phyloP scores from a whole-genome alignment of 208 protist species.

The Trypanosoma melophagium region DNA sequence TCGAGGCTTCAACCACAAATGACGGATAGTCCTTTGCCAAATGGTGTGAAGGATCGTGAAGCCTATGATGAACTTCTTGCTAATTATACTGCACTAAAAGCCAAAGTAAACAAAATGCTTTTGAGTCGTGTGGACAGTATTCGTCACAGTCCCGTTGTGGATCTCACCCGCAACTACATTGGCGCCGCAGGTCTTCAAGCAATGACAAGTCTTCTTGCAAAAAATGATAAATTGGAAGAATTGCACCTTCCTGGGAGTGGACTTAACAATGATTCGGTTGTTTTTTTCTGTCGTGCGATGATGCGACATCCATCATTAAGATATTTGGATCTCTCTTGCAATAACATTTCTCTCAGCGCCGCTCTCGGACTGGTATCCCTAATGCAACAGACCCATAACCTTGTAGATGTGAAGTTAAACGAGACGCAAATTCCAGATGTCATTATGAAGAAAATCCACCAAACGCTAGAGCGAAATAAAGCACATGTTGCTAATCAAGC shows the following conservation, averaged over 20 bases:
- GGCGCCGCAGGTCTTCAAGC: conserved; percentile 74
- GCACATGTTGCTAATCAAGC: background rate
- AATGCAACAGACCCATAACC: conserved; percentile 35
- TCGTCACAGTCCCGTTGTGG: conserved; percentile 38
- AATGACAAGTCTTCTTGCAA: conserved; percentile 60
- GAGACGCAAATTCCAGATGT: conserved; percentile 65
- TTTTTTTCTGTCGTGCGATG: conserved; percentile 78
- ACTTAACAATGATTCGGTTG: conserved; percentile 79
- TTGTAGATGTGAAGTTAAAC: conserved; percentile 43
- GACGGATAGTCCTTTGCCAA: background rate
- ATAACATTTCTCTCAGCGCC: conserved; percentile 70
- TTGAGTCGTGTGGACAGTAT: conserved; percentile 39
- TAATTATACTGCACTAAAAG: conserved; percentile 63
- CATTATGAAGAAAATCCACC: conserved; percentile 54
- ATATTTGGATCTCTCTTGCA: conserved; percentile 69
- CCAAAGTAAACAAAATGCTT: conserved; percentile 63
- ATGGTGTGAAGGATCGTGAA: conserved; percentile 12
- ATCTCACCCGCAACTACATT: conserved; percentile 74
- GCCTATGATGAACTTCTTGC: conserved; percentile 52
- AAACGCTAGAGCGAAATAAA: conserved; percentile 41
- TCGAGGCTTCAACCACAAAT: conserved; percentile 15
- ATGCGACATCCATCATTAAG: conserved; percentile 41
- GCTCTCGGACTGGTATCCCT: conserved; percentile 74
- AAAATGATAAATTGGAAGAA: conserved; percentile 53
- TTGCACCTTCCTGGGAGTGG: conserved; percentile 62